Evolutionary conservation across 2,329 filamentous ascomycete genomes (phyloP).

Genomic region (Pseudopithomyces maydicus): DNA sequence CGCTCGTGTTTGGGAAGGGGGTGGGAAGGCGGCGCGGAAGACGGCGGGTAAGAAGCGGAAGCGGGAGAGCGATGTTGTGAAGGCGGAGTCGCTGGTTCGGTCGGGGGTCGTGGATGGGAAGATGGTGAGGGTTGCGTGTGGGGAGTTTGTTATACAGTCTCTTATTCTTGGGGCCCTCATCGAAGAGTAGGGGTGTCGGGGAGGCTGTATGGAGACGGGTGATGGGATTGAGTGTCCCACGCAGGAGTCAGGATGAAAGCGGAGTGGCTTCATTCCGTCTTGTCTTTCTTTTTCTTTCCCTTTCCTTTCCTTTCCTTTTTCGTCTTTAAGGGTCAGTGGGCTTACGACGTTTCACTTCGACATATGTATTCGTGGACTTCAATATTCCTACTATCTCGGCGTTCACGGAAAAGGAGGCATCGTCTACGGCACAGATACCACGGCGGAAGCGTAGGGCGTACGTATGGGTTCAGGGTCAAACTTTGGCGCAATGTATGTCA

Average conservation of each 20-base stretch:
- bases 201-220: neutral
- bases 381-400: neutral
- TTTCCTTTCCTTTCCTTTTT: too few species aligned
- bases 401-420: neutral
- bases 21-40: slow-evolving; percentile 21
- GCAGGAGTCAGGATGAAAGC: too few species aligned
- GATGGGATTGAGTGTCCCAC: too few species aligned
- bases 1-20: slow-evolving; percentile 51
- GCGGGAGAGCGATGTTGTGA: slow-evolving; percentile 38
- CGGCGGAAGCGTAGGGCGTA: neutral
- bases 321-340: too few species aligned
- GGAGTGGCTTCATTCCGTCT: too few species aligned
- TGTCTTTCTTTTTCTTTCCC: too few species aligned
- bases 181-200: slow-evolving; percentile 53
- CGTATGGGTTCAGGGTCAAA: neutral
- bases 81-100: slow-evolving; percentile 28
- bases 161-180: slow-evolving; percentile 83
- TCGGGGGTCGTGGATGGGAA: slow-evolving; percentile 50
- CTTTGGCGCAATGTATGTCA: too few species aligned
- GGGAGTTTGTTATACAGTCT: slow-evolving; percentile 91
- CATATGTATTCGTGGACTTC: too few species aligned
- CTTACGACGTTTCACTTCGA: neutral
- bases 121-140: slow-evolving; percentile 71
- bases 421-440: slow-evolving; percentile 1
- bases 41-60: slow-evolving; percentile 50